phyloP scores from a whole-genome alignment of 2,329 filamentous ascomycete species.

The Phaeoacremonium minimum region DNA sequence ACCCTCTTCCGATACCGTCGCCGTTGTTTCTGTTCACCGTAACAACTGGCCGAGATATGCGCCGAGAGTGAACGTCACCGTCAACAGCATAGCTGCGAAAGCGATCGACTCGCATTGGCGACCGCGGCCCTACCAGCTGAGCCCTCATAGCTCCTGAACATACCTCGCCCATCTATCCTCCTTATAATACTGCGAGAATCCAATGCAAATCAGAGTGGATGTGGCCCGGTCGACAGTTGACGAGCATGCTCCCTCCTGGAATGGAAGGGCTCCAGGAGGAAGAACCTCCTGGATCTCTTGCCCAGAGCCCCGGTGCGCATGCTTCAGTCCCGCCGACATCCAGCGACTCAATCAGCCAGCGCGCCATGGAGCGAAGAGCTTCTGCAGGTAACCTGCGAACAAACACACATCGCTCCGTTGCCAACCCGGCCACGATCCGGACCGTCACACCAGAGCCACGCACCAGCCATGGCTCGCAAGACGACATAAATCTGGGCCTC shows the following conservation, averaged over 20 bases:
- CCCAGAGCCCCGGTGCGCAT: background rate
- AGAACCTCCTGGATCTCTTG: background rate
- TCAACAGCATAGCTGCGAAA: too few species aligned
- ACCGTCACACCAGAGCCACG: constrained; percentile 61
- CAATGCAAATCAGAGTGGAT: constrained; percentile 22
- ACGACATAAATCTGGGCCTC: constrained; percentile 15
- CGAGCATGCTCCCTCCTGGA: constrained; percentile 34
- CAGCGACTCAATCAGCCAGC: constrained; percentile 1
- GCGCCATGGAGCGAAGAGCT: constrained; percentile 10
- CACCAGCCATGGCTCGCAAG: constrained; percentile 24
- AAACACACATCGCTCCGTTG: constrained; percentile 15
- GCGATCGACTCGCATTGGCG: too few species aligned
- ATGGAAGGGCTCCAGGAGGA: constrained; percentile 31
- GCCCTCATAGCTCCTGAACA: too few species aligned
- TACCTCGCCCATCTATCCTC: too few species aligned
- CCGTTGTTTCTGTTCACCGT: too few species aligned
- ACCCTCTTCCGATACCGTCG: too few species aligned
- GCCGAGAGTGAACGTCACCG: too few species aligned
- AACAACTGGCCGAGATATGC: too few species aligned
- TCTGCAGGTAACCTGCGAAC: constrained; percentile 19
- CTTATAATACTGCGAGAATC: too few species aligned
- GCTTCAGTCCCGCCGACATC: background rate
- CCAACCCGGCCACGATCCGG: constrained; percentile 46
- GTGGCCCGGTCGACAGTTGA: constrained; percentile 39
- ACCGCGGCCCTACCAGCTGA: too few species aligned